Evolutionary conservation across 108 stramenopile genomes (phyloP), one percentile per base, ranked within the genome.

Genomic region (Discostella stelligeroides): DNA sequence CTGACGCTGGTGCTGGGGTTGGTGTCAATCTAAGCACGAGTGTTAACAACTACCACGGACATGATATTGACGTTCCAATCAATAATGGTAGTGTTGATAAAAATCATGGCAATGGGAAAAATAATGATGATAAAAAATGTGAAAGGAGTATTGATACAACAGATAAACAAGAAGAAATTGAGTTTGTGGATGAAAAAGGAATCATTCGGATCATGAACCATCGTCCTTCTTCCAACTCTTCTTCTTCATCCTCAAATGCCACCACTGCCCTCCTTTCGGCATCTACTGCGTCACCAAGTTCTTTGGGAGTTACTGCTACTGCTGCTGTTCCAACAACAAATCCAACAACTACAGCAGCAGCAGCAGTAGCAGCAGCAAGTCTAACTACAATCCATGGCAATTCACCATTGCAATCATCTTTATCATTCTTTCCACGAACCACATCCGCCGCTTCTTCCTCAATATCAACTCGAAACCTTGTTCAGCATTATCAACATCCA

Each of bases 371-470:
- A 45, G 40, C 60, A 61, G 17, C 60, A 61, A 45, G 11, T 24
- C 8, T 13, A 61, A 4, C 55, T 25, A 9, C 54, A 55, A 55
- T 6, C 25, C 14, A 45, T 10, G n/a, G 12, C 43, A 45, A 45
- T 45, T 10, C 54, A 50, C 1, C 54, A 27, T 29, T 24, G 1
- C 4, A 25, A 55, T 29, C 54, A 29, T 8, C 54, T 13, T 7
- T 27, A 56, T 6, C 55, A 4, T 45, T 45, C 43, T 45, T 45
- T 45, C 43, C 43, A 45, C 43, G 43, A 45, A 45, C 43, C 12
- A 17, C 43, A 45, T 45, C 43, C 2, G 5, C 43, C 13, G 5
- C 43, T 25, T 37, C 34, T 13, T 30, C 34, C 4, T 30, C 17
- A 10, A 7, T 28, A 14, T 18, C 51, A 27, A 34, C 42, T 9